Evolutionary conservation across 2,329 filamentous ascomycete genomes (phyloP), one percentile per base, ranked within the genome.

Genomic region (Coniochaeta sp.): DNA sequence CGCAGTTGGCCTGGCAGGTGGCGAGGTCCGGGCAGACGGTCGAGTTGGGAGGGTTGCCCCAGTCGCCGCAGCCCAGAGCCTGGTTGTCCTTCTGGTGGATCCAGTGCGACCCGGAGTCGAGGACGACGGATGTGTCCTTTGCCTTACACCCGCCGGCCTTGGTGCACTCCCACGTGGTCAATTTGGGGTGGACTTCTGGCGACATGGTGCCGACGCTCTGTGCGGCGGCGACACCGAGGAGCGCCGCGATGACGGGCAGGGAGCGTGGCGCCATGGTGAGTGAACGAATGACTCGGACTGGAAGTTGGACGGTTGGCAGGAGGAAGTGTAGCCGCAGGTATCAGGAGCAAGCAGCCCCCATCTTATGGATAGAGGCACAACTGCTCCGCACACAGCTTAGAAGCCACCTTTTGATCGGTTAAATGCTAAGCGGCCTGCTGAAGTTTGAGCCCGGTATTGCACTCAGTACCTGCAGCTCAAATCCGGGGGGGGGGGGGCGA

Each of bases 161-260:
- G 24, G 81, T 82, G 71, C 81, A 84, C 62, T 78, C 75, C 68
- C 74, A 82, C 2, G 81, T 84, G 3, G 73, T 75, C 58, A 84
- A 68, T 65, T 75, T 75, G 34, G 81, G 81, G 59, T 84, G 81
- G 26, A 75, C 73, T 65, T 84, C 80, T 5, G 74, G 70, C 10
- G 66, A 69, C 26, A 69, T 69, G 61, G 59, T 63, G 55, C 74
- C 72, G n/a, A 74, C 72, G n/a, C 70, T 71, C 63, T 78, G 77
- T 5, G 72, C 75, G 47, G 69, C 59, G n/a, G 65, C 64, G n/a
- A 12, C 55, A 30, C 55, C 36, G 32, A 72, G 62, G 22, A 68
- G 38, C 24, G 59, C 64, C 30, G 66, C 56, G 50, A 71, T 59
- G 57, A 70, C 58, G 57, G 66, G 55, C 9, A 58, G 36, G 0